Evolutionary conservation across 139 green algal species (phyloP), one percentile per base, ranked within the genome.

Genomic region (Coelastrella sp.): DNA sequence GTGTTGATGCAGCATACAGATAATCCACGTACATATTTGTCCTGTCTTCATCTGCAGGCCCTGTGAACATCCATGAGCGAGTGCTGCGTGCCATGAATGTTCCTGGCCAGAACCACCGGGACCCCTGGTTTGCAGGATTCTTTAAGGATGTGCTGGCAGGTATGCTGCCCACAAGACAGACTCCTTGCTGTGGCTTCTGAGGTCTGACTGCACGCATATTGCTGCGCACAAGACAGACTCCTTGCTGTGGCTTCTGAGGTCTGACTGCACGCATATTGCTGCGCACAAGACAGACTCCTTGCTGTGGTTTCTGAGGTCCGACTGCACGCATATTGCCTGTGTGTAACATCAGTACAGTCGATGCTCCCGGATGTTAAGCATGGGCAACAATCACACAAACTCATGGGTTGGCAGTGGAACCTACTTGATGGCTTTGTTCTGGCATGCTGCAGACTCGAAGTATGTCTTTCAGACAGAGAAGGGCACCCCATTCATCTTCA

Each of bases 41-140:
- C 82, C 61, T 7, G 49, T 66, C 24, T 83, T 9, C 74, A 75
- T 56, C 15, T 20, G 24, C 96, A 96, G 97, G 97, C n/a, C 98
- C 98, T 0, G 97, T 99, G 19, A 99, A 99, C 95, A 98, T 99
- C 78, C 98, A 99, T 72, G 96, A 99, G 7, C 83, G 91, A 12
- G 97, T 99, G 24, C 86, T 95, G 76, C 92, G 95, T 0, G 98
- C 96, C 0, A 99, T 99, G 98, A 84, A 96, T 66, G 93, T 97
- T 81, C 96, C 96, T 0, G 94, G 94, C 11, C 93, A 97, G 85
- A 99, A 99, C 92, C 98, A 99, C 84, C 82, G 97, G 1, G 98
- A 99, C 91, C 96, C 98, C 20, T 99, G 95, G 93, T 99, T 99
- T 88, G 92, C 95, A 5, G 81, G 92, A 0, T 96, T 99, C 57